Percentiles rank a stretch among this genome's conserved stretches.
Conservation (phyloP, 2,329 filamentous ascomycete genomes). For the Colletotrichum destructivum region DNA sequence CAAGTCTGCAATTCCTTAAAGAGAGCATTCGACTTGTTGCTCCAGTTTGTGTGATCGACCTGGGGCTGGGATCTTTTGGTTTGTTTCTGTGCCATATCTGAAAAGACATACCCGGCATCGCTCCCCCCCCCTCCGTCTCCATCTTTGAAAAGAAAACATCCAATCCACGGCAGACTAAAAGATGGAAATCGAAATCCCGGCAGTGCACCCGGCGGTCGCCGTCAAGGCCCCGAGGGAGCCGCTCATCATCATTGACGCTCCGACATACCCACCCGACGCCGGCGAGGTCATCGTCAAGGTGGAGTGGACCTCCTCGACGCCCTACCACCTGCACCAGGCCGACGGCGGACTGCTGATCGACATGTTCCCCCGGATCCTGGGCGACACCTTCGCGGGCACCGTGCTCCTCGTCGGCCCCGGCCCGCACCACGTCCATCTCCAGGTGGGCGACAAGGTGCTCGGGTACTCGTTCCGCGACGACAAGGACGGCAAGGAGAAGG, state of each 20-base stretch:
- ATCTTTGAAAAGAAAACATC: neutral
- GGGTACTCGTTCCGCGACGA: constrained; percentile 65
- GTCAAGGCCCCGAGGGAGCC: constrained; percentile 45
- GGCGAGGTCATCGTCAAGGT: constrained; percentile 69
- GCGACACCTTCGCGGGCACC: constrained; percentile 66
- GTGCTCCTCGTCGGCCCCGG: constrained; percentile 65
- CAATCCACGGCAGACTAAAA: neutral
- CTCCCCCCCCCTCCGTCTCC: neutral
- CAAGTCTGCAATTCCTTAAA: neutral
- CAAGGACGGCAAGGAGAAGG: constrained; percentile 63
- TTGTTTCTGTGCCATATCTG: neutral
- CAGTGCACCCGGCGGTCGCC: constrained; percentile 48
- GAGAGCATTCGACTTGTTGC: neutral
- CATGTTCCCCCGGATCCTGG: constrained; percentile 64
- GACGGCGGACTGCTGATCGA: constrained; percentile 71
- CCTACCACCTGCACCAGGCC: constrained; percentile 73
- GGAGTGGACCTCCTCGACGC: constrained; percentile 73
- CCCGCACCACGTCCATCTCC: constrained; percentile 52
- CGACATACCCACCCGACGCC: constrained; percentile 52
- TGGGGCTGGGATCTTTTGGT: neutral
- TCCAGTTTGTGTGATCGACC: constrained; percentile 2
- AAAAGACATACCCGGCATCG: neutral
- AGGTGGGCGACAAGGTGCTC: constrained; percentile 69
- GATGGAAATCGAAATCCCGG: constrained; percentile 44
- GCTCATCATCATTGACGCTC: constrained; percentile 45